Base-by-base conservation (phyloP, 805 yeast genomes). In the Lipomyces sp. region DNA sequence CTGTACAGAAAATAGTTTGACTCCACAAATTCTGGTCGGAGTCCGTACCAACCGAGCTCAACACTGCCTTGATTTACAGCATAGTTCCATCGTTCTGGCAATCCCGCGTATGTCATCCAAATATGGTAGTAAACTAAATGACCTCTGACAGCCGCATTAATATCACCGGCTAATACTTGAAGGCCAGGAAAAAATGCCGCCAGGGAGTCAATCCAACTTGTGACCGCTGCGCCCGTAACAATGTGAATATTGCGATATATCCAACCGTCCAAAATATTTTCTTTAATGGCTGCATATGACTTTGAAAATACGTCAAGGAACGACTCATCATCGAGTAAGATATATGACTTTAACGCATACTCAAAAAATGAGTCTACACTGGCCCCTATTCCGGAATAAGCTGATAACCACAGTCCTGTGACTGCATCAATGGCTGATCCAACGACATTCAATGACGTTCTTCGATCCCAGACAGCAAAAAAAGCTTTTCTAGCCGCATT, bases 291-390 rank as follows among this genome's bases (percentile, higher is more conserved):
- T 48, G 77, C 78, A 72, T 88, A 89, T 0, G 91, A 82, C 39
- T 55, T 32, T 24, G 80, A 74, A 90, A 93, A 92, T 65, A 92
- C 82, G 2, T 79, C 74, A 50, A 75, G 73, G 50, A 86, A 77
- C 11, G 81, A 79, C 13, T 80, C 79, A 71, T 89, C 90, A 73
- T 90, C 86, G 66, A 92, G 91, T 13, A 93, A 74, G 10, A 93
- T 83, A 1, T 92, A 80, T 29, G 87, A 86, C 75, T 93, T 93
- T 53, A 91, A 81, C 0, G 97, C 90, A 77, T 92, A 90, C 74
- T 93, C 98, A 75, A 88, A 93, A 73, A 90, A 90, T 0, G 97
- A 91, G 77, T 93, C 98, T 15, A 91, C 85, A 1, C 96, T 89
- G 0, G 98, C 98, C 1, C 98, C 98, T 8, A 90, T 82, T 0